phyloP scores from a whole-genome alignment of 148 eudicot species.

The Chenopodium quinoa region DNA sequence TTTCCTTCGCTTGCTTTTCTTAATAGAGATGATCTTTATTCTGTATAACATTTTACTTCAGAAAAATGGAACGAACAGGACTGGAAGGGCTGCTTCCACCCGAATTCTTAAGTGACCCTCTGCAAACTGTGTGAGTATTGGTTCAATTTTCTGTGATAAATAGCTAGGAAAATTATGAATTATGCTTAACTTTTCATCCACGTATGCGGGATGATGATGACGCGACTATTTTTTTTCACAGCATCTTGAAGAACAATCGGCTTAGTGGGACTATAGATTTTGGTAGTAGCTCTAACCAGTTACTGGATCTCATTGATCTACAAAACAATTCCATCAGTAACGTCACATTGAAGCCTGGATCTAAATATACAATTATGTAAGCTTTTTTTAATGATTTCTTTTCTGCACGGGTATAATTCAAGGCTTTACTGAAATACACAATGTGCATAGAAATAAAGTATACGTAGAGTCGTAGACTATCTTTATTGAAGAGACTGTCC shows the following conservation, averaged over 20 bases:
- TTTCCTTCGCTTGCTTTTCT: background rate
- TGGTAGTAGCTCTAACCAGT: slow-evolving; percentile 32
- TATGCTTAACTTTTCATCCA: background rate
- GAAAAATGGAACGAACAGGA: slow-evolving; percentile 61
- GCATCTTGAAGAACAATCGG: slow-evolving; percentile 43
- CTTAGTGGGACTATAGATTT: slow-evolving; percentile 42
- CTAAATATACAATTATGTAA: slow-evolving; percentile 38
- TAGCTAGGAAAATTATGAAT: background rate
- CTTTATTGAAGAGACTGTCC: too few relatives aligned
- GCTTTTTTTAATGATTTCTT: slow-evolving; percentile 3
- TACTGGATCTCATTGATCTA: slow-evolving; percentile 47
- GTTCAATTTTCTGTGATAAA: background rate
- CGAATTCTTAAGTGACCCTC: slow-evolving; percentile 56
- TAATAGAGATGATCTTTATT: background rate
- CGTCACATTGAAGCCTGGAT: slow-evolving; percentile 20
- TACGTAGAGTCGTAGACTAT: background rate
- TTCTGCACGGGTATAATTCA: background rate
- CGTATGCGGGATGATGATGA: slow-evolving; percentile 2
- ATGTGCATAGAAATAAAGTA: background rate
- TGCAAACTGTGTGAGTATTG: slow-evolving; percentile 65
- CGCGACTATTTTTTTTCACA: slow-evolving; percentile 12
- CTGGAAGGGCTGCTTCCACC: slow-evolving; percentile 60
- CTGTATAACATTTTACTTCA: slow-evolving; percentile 30
- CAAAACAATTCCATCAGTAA: slow-evolving; percentile 36
- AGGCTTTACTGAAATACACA: background rate